These are phyloP conservation scores for Ustilago sp. DNA, from an alignment of 1,284 basidiomycete species.

Conservation along the genomic window DNA sequence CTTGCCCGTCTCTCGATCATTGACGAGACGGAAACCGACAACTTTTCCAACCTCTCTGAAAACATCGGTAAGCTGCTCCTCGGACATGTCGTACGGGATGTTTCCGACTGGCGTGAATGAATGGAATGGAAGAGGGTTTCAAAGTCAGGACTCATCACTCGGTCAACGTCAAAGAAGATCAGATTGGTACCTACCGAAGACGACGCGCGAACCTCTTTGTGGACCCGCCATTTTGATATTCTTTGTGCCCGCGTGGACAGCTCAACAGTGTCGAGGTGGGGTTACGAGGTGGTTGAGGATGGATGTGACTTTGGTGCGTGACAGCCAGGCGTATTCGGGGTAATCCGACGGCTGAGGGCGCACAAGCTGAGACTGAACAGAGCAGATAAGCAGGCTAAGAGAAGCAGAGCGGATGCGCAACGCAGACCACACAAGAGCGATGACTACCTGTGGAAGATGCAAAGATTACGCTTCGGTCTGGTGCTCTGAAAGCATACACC, in stretches of 20 bases:
- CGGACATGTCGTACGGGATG: conserved; percentile 68
- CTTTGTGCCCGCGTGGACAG: neutral
- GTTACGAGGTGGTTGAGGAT: neutral
- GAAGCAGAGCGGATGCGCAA: conserved; percentile 17
- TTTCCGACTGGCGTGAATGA: conserved; percentile 59
- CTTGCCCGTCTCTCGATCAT: conserved; percentile 93
- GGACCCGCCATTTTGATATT: conserved; percentile 38
- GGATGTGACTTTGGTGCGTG: neutral
- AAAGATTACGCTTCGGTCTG: conserved; percentile 12
- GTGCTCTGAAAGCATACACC: conserved; percentile 9
- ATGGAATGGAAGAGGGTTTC: neutral
- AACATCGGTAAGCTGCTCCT: conserved; percentile 67
- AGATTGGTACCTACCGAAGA: conserved; percentile 34
- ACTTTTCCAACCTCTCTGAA: conserved; percentile 68
- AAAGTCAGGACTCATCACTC: conserved; percentile 5
- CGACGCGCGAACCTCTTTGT: conserved; percentile 54
- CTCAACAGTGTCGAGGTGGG: neutral
- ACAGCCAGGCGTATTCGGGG: neutral
- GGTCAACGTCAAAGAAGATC: neutral
- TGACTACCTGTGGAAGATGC: conserved; percentile 9
- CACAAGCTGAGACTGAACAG: conserved; percentile 10
- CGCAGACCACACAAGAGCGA: conserved; percentile 25
- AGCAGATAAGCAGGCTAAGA: conserved; percentile 11
- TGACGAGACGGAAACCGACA: conserved; percentile 74
- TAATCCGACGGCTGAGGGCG: conserved; percentile 4